Conservation (phyloP, 1,284 basidiomycete genomes). For the Trametes sp. region DNA sequence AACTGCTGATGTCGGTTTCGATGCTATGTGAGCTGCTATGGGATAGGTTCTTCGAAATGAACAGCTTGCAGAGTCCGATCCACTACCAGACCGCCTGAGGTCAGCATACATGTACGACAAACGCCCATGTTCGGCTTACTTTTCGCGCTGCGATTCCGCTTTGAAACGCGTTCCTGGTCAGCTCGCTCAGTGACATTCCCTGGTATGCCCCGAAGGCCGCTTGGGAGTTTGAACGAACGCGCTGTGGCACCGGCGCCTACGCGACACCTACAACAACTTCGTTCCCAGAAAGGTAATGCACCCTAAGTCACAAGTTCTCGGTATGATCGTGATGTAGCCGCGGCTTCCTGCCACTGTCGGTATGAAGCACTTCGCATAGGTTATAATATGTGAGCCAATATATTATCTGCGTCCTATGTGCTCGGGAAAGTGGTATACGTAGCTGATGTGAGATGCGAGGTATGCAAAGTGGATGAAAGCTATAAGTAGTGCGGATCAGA, state of each 20-base stretch:
- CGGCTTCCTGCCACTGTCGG: neutral
- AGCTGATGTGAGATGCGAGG: slow-evolving; percentile 5
- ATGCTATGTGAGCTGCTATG: slow-evolving; percentile 35
- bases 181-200: slow-evolving; percentile 67
- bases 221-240: slow-evolving; percentile 11
- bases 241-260: slow-evolving; percentile 12
- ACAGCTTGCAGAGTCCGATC: slow-evolving; percentile 66
- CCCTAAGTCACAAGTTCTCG: too few species aligned
- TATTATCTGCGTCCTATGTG: slow-evolving; percentile 8
- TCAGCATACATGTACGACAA: neutral
- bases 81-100: slow-evolving; percentile 51
- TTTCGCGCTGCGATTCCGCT: slow-evolving; percentile 67
- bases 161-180: slow-evolving; percentile 76
- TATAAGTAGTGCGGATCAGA: slow-evolving; percentile 22
- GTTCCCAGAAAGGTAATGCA: slow-evolving; percentile 6
- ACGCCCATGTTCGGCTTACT: slow-evolving; percentile 45
- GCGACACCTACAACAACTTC: neutral
- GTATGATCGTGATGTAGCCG: too few species aligned
- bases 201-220: neutral
- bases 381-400: slow-evolving; percentile 9
- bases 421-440: slow-evolving; percentile 10
- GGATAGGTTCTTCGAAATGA: slow-evolving; percentile 54
- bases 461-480: neutral
- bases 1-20: slow-evolving; percentile 46
- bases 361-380: neutral